These are phyloP conservation scores for Brasenia schreberi DNA, from an alignment of 164 flowering plant genomes.

Conservation along the genomic window DNA sequence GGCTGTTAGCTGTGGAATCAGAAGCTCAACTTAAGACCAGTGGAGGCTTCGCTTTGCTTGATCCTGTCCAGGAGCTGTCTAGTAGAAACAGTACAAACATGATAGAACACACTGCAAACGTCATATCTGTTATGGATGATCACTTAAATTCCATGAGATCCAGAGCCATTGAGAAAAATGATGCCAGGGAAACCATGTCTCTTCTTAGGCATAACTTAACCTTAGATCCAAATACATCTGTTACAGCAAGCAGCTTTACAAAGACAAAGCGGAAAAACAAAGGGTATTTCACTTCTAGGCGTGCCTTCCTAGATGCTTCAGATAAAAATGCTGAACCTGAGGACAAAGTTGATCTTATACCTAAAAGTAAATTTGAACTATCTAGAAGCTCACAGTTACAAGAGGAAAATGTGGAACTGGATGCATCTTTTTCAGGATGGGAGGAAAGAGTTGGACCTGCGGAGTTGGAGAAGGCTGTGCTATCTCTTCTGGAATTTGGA, in stretches of 20 bases:
- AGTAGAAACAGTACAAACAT: slow-evolving; percentile 41
- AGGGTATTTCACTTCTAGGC: slow-evolving; percentile 37
- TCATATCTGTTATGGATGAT: slow-evolving; percentile 75
- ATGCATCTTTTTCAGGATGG: slow-evolving; percentile 74
- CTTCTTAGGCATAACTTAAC: slow-evolving; percentile 25
- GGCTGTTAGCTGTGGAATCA: slow-evolving; percentile 98
- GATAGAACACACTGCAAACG: slow-evolving; percentile 69
- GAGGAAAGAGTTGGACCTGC: slow-evolving; percentile 87
- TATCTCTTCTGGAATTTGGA: slow-evolving; percentile 91
- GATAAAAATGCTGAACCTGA: slow-evolving; percentile 49
- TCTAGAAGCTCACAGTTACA: slow-evolving; percentile 17
- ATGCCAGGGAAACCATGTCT: slow-evolving; percentile 36
- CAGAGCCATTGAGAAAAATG: slow-evolving; percentile 38
- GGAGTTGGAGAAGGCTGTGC: slow-evolving; percentile 93
- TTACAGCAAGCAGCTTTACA: slow-evolving; percentile 24
- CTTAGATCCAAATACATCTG: slow-evolving; percentile 27
- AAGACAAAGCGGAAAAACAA: slow-evolving; percentile 74
- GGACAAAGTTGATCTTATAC: slow-evolving; percentile 21
- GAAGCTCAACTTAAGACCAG: slow-evolving; percentile 76
- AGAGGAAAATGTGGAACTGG: slow-evolving; percentile 51
- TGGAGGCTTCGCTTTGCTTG: slow-evolving; percentile 28
- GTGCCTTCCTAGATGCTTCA: slow-evolving; percentile 28
- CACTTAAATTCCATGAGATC: slow-evolving; percentile 46
- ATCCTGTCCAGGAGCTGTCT: slow-evolving; percentile 22
- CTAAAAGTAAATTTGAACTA: slow-evolving; percentile 22